Evolutionary conservation across 2,329 filamentous ascomycete genomes (phyloP).

Genomic region (Neoscytalidium dimidiatum): DNA sequence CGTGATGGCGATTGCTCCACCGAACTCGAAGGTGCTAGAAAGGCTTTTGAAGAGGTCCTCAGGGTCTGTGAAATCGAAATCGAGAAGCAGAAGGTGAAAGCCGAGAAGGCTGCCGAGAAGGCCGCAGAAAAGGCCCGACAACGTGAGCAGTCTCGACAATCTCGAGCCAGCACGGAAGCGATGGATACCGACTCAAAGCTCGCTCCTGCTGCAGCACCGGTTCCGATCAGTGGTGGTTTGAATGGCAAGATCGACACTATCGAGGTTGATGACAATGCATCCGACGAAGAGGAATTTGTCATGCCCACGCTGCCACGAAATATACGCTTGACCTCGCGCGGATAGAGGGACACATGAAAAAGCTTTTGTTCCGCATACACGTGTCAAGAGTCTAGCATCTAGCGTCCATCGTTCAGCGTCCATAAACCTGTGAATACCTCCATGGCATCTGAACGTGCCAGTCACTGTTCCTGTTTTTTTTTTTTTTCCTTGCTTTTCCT

Average conservation of each 20-base stretch:
- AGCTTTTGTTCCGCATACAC: neutral
- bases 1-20: slow-evolving; percentile 81
- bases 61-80: slow-evolving; percentile 60
- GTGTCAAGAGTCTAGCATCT: neutral
- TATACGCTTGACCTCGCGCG: slow-evolving; percentile 34
- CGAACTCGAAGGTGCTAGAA: slow-evolving; percentile 71
- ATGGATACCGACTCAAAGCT: slow-evolving; percentile 19
- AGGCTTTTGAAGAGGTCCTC: slow-evolving; percentile 64
- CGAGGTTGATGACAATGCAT: slow-evolving; percentile 37
- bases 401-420: no score
- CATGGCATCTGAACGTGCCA: neutral
- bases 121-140: slow-evolving; percentile 6
- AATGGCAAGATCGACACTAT: slow-evolving; percentile 32
- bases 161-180: neutral
- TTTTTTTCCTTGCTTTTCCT: neutral
- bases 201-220: slow-evolving; percentile 18
- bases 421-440: neutral
- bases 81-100: slow-evolving; percentile 13
- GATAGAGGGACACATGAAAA: neutral
- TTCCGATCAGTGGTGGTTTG: slow-evolving; percentile 6
- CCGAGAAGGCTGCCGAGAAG: slow-evolving; percentile 12
- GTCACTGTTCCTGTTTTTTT: no score
- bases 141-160: slow-evolving; percentile 13
- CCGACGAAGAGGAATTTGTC: slow-evolving; percentile 38
- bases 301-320: slow-evolving; percentile 31